Percentiles rank a stretch among this genome's conserved stretches.
phyloP scores from a whole-genome alignment of 306 rosid species.

The Mimosa bimucronata region DNA sequence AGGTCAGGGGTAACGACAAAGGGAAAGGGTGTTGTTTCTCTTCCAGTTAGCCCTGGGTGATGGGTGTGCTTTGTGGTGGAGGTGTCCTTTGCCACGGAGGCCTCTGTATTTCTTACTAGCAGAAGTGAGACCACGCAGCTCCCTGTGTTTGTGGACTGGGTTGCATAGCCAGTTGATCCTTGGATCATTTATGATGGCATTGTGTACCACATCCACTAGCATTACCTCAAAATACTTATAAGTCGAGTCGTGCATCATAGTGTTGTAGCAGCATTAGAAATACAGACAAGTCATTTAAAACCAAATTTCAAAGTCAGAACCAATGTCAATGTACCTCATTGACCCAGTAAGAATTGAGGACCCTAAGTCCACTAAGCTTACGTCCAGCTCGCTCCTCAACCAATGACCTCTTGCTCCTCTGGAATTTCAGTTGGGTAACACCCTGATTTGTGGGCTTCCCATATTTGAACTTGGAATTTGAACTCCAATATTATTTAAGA shows the following conservation, averaged over 20 bases:
- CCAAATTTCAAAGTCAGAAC: not conserved
- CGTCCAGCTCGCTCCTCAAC: conserved; percentile 80
- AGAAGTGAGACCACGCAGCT: conserved; percentile 78
- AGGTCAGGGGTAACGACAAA: conserved; percentile 72
- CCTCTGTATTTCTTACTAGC: too few relatives aligned
- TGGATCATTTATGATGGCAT: conserved; percentile 77
- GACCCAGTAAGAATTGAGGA: conserved; percentile 74
- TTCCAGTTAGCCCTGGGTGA: conserved; percentile 94
- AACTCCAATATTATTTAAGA: too few relatives aligned
- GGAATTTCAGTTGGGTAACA: conserved; percentile 72
- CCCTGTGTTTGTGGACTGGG: conserved; percentile 87
- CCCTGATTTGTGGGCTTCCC: conserved; percentile 84
- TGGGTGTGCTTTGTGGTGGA: conserved; percentile 69
- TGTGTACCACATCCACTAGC: conserved; percentile 74
- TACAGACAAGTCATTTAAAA: not conserved
- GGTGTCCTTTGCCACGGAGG: conserved; percentile 81
- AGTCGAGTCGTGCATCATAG: conserved; percentile 66
- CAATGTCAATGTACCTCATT: conserved; percentile 52
- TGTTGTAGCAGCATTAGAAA: not conserved
- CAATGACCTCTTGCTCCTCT: conserved; percentile 70
- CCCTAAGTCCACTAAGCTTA: conserved; percentile 69
- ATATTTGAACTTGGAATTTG: too few relatives aligned
- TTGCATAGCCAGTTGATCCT: conserved; percentile 82
- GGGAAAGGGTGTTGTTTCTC: conserved; percentile 84
- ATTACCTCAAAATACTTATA: conserved; percentile 81